phyloP scores from a whole-genome alignment of 805 yeast species.

The Kockiozyma suomiensis region DNA sequence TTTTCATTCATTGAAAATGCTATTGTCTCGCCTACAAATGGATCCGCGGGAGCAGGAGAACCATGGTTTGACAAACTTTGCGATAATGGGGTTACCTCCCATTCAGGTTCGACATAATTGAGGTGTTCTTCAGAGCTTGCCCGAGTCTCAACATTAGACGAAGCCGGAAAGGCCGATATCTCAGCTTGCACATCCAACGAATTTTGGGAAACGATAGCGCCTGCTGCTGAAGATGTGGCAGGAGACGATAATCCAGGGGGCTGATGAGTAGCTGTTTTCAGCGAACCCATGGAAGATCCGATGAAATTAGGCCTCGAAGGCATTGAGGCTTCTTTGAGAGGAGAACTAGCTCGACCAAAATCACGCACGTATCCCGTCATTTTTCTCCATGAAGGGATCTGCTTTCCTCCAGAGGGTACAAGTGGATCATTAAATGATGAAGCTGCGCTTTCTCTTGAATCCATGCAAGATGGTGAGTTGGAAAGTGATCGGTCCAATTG shows the following conservation, averaged over 20 bases:
- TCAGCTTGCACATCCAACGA: too few relatives aligned
- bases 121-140: not conserved
- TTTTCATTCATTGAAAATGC: not conserved
- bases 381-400: too few relatives aligned
- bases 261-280: not conserved
- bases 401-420: too few relatives aligned
- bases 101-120: not conserved
- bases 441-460: not conserved
- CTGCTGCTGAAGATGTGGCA: not conserved
- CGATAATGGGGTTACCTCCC: constrained; percentile 8
- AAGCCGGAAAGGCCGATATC: too few relatives aligned
- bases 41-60: not conserved
- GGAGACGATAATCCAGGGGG: constrained; percentile 8
- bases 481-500: not conserved
- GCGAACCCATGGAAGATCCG: not conserved
- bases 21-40: not conserved
- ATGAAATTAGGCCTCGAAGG: not conserved
- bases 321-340: not conserved
- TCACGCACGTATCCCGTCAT: too few relatives aligned
- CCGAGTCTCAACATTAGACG: not conserved
- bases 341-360: not conserved
- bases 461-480: not conserved
- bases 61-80: not conserved
- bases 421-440: not conserved
- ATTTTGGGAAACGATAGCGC: not conserved